These are phyloP conservation scores for Penicillium verrucosum DNA, from an alignment of 2,329 filamentous ascomycete genomes.

Conservation along the genomic window DNA sequence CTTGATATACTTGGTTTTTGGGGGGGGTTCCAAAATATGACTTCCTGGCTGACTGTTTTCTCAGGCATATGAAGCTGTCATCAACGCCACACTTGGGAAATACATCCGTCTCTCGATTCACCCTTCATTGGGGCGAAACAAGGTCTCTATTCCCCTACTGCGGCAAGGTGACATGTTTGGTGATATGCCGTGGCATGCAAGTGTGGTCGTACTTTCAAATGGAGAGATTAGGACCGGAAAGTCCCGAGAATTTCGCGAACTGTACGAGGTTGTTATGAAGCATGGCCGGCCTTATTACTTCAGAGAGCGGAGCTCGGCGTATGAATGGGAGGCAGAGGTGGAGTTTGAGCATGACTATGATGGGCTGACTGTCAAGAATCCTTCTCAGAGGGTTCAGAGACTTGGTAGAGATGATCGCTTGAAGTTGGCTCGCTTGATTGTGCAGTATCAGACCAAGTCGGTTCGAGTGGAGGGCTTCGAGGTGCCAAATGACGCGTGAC, in stretches of 20 bases:
- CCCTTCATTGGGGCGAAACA: conserved; percentile 5
- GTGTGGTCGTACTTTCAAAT: conserved; percentile 4
- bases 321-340: conserved; percentile 5
- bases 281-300: conserved; percentile 6
- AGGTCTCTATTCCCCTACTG: conserved; percentile 5
- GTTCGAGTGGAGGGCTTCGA: conserved; percentile 6
- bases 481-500: neutral
- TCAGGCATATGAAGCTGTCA: conserved; percentile 7
- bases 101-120: conserved; percentile 8
- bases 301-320: neutral
- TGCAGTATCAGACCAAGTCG: conserved; percentile 2
- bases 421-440: conserved; percentile 7
- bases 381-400: neutral
- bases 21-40: neutral
- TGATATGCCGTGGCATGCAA: conserved; percentile 10
- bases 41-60: neutral
- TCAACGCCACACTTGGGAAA: conserved; percentile 2
- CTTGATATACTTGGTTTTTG: neutral
- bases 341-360: conserved; percentile 4
- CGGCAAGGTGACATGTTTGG: conserved; percentile 5
- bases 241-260: neutral
- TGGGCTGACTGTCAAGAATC: neutral
- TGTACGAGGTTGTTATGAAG: conserved; percentile 7
- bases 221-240: conserved; percentile 1
- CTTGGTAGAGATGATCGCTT: conserved; percentile 4